Evolutionary conservation across 2,329 filamentous ascomycete genomes (phyloP), one percentile per base, ranked within the genome.

Genomic region (Monosporascus sp.): DNA sequence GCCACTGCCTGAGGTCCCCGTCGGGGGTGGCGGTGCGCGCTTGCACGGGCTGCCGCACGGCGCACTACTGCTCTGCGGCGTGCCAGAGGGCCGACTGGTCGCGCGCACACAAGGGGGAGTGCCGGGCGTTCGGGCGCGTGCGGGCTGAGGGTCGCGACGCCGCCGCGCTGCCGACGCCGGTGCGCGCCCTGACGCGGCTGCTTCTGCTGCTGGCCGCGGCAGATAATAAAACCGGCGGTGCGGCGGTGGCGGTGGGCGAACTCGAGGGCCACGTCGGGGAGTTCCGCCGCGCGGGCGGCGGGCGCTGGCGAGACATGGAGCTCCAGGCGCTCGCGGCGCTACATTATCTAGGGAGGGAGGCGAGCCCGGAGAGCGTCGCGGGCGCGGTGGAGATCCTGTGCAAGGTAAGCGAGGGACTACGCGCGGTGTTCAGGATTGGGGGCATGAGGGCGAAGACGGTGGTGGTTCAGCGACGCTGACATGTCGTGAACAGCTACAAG

Each of bases 71-170:
- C 69, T 71, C 72, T 49, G 52, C 69, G 7, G 58, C 64, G 5
- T 86, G 83, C 67, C 83, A 86, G 68, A 69, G 70, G 24, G 69
- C 73, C 2, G 76, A 80, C 63, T 86, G 83, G 82, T 66, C 66
- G 7, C 64, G 66, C 2, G 70, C 74, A 41, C 83, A 86, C 68
- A 73, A 75, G 60, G 68, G 67, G 46, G 83, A 86, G 69, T 86
- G 83, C 71, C 67, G 67, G 27, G 66, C 72, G 34, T 71, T 79
- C 56, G 60, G 64, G 58, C 73, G 70, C 48, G 71, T 77, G 20
- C 69, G 76, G 20, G 65, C 63, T 46, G 63, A 65, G 45, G 67
- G 61, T 17, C 64, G 62, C 55, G 66, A 65, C 41, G 63, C 59
- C 60, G 11, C 19, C 11, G 11, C 20, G 41, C 59, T 84, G 52